Evolutionary conservation across 2,329 filamentous ascomycete genomes (phyloP), one percentile per base, ranked within the genome.

Genomic region (Volutella citrinella): DNA sequence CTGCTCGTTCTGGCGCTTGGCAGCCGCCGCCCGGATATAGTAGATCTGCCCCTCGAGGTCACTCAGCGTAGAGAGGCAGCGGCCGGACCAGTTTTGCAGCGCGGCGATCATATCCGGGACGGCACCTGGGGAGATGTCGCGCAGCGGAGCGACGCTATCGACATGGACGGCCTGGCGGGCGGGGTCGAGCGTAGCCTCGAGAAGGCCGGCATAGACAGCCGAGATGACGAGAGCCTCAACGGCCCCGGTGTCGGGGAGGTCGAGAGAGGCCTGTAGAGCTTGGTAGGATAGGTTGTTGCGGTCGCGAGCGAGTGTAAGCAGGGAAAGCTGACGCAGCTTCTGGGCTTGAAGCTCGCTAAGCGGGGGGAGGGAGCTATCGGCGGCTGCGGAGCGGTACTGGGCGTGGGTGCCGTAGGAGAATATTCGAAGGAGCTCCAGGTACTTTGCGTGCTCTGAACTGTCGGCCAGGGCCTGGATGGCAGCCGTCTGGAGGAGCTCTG

Each of bases 351-450:
- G 70, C 1, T 78, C 72, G 56, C 76, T 83, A 30, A 98, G 78
- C 7, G 70, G 43, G 4, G 91, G 93, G 4, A 96, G 80, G n/a
- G n/a, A n/a, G 44, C 51, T 22, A 12, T 22, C 9, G 9, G 8
- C 49, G 14, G 60, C 34, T n/a, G 63, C 58, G 16, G 44, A 42
- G 15, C 48, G 55, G 69, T 95, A 96, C 50, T 83, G 78, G 40
- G 76, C 68, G 70, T 88, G 96, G 40, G 88, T 95, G 41, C 91
- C 93, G 72, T 93, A 88, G 39, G 89, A 87, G 65, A 98, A 98
- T 53, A 94, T 82, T 62, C 90, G 76, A 27, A 98, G 82, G 11
- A 95, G 74, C 3, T 70, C 77, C 31, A 93, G 72, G 62, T 87
- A 66, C 5, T 67, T 49, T 3, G 72, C 66, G 52, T 83, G 78